phyloP scores from a whole-genome alignment of 495 filamentous ascomycete genomes.

The Darksidea phi region DNA sequence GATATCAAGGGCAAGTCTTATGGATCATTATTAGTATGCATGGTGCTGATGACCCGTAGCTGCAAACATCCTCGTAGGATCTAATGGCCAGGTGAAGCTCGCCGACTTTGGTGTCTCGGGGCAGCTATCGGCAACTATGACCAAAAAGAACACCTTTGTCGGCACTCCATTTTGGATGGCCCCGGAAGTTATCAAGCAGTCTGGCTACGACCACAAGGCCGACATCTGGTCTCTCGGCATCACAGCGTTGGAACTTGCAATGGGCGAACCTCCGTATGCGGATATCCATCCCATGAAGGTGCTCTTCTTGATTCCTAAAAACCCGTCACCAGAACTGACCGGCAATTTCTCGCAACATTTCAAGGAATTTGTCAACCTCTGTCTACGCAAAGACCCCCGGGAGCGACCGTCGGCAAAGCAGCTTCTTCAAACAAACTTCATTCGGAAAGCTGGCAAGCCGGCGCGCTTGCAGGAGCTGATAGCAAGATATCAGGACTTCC shows the following conservation, averaged over 20 bases:
- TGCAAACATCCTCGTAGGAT: conserved; percentile 82
- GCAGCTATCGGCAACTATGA: conserved; percentile 98
- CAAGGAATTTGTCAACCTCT: conserved; percentile 91
- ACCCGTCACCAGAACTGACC: conserved; percentile 76
- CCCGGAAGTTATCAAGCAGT: conserved; percentile 97
- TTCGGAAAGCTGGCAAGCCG: conserved; percentile 84
- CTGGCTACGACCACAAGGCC: conserved; percentile 96
- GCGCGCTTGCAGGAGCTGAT: conserved; percentile 90
- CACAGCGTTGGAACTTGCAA: conserved; percentile 88
- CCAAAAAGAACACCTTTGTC: conserved; percentile 98
- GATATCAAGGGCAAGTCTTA: conserved; percentile 82
- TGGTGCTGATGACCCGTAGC: conserved; percentile 51
- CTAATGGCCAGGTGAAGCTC: conserved; percentile 92
- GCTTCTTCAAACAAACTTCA: conserved; percentile 83
- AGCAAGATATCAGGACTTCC: conserved; percentile 84
- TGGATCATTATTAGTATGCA: background rate
- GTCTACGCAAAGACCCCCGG: conserved; percentile 80
- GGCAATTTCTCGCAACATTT: conserved; percentile 87
- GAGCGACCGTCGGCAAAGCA: conserved; percentile 86
- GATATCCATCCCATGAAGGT: conserved; percentile 99
- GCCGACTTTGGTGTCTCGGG: conserved; percentile 98
- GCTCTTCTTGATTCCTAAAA: conserved; percentile 93
- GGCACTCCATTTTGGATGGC: conserved; percentile 99
- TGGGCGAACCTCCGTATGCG: conserved; percentile 91
- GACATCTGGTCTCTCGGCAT: conserved; percentile 99